phyloP scores from a whole-genome alignment of 2,329 filamentous ascomycete species.

The Neofusicoccum ribis region DNA sequence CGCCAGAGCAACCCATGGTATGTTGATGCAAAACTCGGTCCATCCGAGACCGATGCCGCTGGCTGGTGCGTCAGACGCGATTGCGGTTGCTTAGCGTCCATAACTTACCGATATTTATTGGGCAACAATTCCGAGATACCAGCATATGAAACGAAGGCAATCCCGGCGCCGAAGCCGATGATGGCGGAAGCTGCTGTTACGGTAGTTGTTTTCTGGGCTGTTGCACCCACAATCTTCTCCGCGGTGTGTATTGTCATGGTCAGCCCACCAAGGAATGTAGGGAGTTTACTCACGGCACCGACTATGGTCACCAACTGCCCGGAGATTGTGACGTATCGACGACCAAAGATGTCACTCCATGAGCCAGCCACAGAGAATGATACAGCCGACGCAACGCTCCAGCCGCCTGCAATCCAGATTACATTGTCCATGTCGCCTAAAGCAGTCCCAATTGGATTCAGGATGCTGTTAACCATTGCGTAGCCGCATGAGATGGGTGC shows the following conservation, averaged over 20 bases:
- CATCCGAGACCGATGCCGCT: conserved; percentile 30
- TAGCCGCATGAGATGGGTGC: conserved; percentile 27
- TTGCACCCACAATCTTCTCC: conserved; percentile 34
- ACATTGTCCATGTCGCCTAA: conserved; percentile 24
- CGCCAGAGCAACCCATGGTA: conserved; percentile 38
- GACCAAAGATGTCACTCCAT: conserved; percentile 36
- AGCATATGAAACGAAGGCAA: conserved; percentile 15
- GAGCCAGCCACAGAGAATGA: conserved; percentile 34
- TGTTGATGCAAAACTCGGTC: conserved; percentile 25
- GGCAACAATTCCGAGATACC: conserved; percentile 26
- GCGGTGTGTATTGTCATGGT: conserved; percentile 31
- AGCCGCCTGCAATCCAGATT: conserved; percentile 31
- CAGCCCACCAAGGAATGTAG: neutral
- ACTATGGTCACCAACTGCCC: conserved; percentile 32
- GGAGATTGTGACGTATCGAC: conserved; percentile 33
- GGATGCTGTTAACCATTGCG: conserved; percentile 24
- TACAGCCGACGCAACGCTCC: conserved; percentile 31
- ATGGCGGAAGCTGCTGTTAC: conserved; percentile 27
- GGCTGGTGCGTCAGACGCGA: neutral
- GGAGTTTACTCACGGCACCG: conserved; percentile 23
- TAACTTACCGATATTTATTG: conserved; percentile 23
- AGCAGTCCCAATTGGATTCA: conserved; percentile 23
- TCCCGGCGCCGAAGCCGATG: neutral
- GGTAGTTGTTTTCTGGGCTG: conserved; percentile 34
- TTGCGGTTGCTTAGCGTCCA: too few species aligned